These are phyloP conservation scores for Cryptosporidium bovis DNA, from an alignment of 169 alveolate species.

Conservation along the genomic window DNA sequence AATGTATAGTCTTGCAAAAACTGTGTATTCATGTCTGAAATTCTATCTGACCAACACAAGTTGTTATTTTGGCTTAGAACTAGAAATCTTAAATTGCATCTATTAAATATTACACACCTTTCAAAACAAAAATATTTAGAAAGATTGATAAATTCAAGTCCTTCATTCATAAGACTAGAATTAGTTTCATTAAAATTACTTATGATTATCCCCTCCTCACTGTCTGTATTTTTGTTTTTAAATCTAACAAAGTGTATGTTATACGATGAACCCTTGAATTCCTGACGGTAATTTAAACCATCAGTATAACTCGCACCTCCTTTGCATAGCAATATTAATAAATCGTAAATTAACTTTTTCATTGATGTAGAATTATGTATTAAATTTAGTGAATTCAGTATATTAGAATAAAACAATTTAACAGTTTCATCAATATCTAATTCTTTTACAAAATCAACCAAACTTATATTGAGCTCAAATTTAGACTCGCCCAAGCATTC, in stretches of 20 bases:
- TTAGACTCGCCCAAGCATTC: conserved; percentile 8
- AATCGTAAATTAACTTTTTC: conserved; percentile 1
- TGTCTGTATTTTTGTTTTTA: background rate
- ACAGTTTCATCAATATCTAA: background rate
- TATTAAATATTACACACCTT: conserved; percentile 28
- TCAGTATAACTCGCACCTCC: background rate
- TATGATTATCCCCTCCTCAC: conserved; percentile 40
- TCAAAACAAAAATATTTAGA: conserved; percentile 49
- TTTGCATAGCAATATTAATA: background rate
- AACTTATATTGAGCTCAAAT: conserved; percentile 54
- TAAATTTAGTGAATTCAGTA: conserved; percentile 11
- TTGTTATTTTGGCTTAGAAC: conserved; percentile 3
- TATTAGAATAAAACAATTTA: conserved; percentile 14
- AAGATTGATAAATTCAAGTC: conserved; percentile 24
- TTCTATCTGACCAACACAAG: conserved; percentile 72
- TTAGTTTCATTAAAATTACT: background rate
- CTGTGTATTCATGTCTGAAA: conserved; percentile 43
- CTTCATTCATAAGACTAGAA: background rate
- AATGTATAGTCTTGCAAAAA: conserved; percentile 45
- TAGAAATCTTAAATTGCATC: conserved; percentile 46
- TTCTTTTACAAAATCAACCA: background rate
- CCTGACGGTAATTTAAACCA: background rate
- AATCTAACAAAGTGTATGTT: conserved; percentile 30
- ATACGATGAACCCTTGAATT: background rate
- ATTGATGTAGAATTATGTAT: conserved; percentile 33